These are phyloP conservation scores for Colletotrichum gigasporum DNA, from an alignment of 2,329 filamentous ascomycete species.

Conservation along the genomic window DNA sequence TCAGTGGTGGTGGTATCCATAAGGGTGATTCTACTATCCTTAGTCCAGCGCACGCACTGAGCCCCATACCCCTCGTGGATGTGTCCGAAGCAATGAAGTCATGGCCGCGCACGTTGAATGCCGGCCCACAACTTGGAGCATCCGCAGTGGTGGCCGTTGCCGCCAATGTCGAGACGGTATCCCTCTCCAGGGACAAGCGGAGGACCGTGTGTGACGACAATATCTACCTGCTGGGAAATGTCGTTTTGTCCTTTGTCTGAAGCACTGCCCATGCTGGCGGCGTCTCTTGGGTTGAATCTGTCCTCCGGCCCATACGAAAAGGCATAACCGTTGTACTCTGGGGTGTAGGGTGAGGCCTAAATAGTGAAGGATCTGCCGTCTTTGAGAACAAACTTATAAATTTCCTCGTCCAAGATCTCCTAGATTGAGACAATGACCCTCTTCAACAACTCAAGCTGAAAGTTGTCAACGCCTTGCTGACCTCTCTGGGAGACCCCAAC, in stretches of 20 bases:
- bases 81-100: background rate
- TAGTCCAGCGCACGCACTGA: background rate
- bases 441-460: too few relatives aligned
- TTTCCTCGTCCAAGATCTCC: background rate
- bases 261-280: too few relatives aligned
- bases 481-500: too few relatives aligned
- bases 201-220: background rate
- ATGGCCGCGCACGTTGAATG: background rate
- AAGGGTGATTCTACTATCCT: too few relatives aligned
- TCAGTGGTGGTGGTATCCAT: too few relatives aligned
- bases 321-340: background rate
- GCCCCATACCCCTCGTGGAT: background rate
- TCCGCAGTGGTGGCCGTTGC: background rate
- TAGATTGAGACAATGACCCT: too few relatives aligned
- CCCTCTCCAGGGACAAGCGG: background rate
- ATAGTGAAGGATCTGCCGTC: background rate
- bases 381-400: background rate
- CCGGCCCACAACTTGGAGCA: background rate
- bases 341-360: background rate
- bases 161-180: background rate
- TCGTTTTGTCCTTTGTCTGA: too few relatives aligned
- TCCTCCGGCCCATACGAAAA: background rate
- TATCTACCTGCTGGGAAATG: background rate
- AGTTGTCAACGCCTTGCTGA: too few relatives aligned
- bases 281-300: background rate